Base-by-base conservation (phyloP, 179 eudicot genomes). In the Corrigiola litoralis region DNA sequence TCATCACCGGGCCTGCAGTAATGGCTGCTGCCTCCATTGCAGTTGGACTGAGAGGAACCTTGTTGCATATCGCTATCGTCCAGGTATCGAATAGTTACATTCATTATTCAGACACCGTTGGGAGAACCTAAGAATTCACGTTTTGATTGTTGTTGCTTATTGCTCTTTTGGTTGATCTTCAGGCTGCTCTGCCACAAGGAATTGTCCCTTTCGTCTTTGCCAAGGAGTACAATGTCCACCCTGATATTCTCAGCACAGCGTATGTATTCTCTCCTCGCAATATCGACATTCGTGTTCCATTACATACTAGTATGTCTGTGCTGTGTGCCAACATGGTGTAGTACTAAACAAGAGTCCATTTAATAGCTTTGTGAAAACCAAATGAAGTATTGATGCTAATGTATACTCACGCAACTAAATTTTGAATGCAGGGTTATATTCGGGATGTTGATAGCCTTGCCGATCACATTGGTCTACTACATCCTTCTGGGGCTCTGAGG, bases 401-500 rank as follows among this genome's bases (percentile, higher is more conserved):
- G n/a, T n/a, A n/a, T n/a, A n/a, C n/a, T n/a, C n/a, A n/a, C n/a
- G n/a, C n/a, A n/a, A n/a, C n/a, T n/a, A n/a, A n/a, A n/a, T 13
- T 60, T 40, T 37, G 29, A 17, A 17, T 24, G 41, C 92, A 90
- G 97, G 74, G 97, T 90, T 66, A 90, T 90, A 28, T 90, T 90
- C 49, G 97, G 97, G 61, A 90, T 87, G 97, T 72, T 87, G 82
- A 86, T 87, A 57, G 97, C 97, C 2, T 70, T 90, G 66, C 92
- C 97, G 23, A 84, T 90, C 45, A 85, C 89, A 8, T 71, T 90
- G 63, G 75, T 90, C 6, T 90, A 90, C 77, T 90, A 87, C 73
- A 85, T 90, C 74, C 67, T 87, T 37, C 79, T 90, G 21, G 97
- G 89, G 57, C 65, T 90, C 33, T 87, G 49, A 67, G 55, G 6